Base-by-base conservation (phyloP, 108 stramenopile genomes). In the Pseudonitzschia pungens region DNA sequence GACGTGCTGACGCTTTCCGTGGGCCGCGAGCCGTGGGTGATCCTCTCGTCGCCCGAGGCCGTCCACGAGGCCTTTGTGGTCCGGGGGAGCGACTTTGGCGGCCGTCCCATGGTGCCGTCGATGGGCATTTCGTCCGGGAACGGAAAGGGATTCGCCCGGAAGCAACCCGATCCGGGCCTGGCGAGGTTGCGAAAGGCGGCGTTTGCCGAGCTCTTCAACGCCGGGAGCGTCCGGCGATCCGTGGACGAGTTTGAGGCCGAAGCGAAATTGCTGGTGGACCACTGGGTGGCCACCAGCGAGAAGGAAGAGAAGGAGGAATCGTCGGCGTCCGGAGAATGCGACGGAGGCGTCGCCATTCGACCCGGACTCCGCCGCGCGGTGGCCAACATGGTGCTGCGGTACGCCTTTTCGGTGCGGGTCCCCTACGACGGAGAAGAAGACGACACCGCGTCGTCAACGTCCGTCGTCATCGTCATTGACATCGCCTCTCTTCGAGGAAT, bases 11-110 rank as follows among this genome's bases (percentile, higher is more conserved):
- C 60, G 32, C 60, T 62, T 0, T 14, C 27, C 11, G 40, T 62
- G 60, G 60, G 60, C 0, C 60, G 60, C 4, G 60, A 62, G 36
- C 60, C 60, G 18, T 62, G 60, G 60, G 60, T 62, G 36, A 62
- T 62, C 0, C 22, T 62, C 33, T 31, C 28, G 26, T 62, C 60
- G 0, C 60, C 60, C 0, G 33, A 40, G 15, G 60, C 60, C 60
- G 60, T 62, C 32, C 60, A 62, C 60, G 60, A 62, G 20, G 60
- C 60, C 26, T 62, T 62, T 62, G 29, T 62, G 9, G 4, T 14
- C 0, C 36, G 40, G n/a, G 60, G 60, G 32, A 40, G 6, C 14
- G 60, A 62, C 16, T 62, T 62, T 62, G 40, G 60, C 31, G 60
- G 60, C 9, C 29, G 60, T 14, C 60, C 60, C 12, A 62, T 62